Conservation (phyloP, 106 monocot species). For the Phalaenopsis aphrodite region DNA sequence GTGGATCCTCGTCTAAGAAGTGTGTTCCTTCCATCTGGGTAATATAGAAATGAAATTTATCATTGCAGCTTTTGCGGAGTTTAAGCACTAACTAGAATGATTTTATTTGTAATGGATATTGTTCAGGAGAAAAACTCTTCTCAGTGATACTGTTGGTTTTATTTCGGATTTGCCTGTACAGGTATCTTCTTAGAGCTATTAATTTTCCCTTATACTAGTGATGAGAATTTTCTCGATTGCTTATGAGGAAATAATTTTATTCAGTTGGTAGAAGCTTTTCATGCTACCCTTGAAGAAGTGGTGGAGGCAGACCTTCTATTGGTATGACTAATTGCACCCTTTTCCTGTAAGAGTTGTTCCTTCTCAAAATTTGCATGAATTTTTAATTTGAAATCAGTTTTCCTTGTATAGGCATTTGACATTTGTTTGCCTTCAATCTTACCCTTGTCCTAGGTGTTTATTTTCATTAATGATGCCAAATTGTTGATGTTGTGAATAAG, state of each 20-base stretch:
- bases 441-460: too few species aligned
- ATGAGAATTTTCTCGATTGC: neutral
- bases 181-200: constrained; percentile 28
- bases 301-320: constrained; percentile 94
- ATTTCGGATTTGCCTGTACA: constrained; percentile 96
- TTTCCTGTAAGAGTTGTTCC: neutral
- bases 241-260: constrained; percentile 8
- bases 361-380: neutral
- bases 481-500: too few species aligned
- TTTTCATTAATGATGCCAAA: too few species aligned
- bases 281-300: constrained; percentile 98
- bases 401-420: neutral
- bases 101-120: neutral
- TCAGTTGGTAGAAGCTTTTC: constrained; percentile 99
- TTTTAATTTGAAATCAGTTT: neutral
- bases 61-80: neutral
- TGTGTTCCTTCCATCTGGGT: constrained; percentile 98
- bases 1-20: constrained; percentile 97
- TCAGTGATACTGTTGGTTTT: constrained; percentile 98
- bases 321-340: constrained; percentile 32
- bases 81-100: neutral
- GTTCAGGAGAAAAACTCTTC: constrained; percentile 71
- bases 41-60: constrained; percentile 9
- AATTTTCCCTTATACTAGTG: neutral
- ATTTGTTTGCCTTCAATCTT: neutral